Evolutionary conservation across 164 flowering plant genomes (phyloP).

Genomic region (Vitis cinerea): DNA sequence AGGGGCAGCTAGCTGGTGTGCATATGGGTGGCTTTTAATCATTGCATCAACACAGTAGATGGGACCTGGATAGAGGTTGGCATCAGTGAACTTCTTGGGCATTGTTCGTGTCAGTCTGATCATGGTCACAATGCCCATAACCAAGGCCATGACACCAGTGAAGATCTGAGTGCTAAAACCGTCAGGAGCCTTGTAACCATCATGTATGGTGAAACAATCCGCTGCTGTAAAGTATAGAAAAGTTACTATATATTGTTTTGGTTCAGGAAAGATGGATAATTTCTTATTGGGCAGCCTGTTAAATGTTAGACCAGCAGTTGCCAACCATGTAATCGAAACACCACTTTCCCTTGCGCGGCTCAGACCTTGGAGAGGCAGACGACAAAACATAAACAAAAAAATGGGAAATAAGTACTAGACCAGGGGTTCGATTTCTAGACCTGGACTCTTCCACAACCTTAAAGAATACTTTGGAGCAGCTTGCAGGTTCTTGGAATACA

Average conservation of each 20-base stretch:
- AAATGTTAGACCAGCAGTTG: no score
- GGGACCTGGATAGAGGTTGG: conserved; percentile 40
- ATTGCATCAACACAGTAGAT: conserved; percentile 25
- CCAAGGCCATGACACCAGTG: conserved; percentile 45
- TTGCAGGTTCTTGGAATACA: no score
- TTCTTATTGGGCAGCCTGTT: no score
- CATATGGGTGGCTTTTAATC: conserved; percentile 19
- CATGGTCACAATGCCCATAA: conserved; percentile 59
- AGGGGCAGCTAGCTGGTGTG: conserved; percentile 18
- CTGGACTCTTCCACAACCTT: no score
- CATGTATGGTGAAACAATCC: conserved; percentile 23
- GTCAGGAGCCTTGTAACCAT: conserved; percentile 26
- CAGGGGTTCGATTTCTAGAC: no score
- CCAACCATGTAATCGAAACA: no score
- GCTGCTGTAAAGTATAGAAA: conserved; percentile 9
- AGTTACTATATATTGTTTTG: background rate
- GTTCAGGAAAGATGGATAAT: no score
- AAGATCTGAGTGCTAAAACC: conserved; percentile 32
- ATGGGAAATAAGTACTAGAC: no score
- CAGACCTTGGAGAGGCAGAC: no score
- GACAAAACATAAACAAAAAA: no score
- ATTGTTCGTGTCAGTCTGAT: conserved; percentile 45
- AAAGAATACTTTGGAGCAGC: no score
- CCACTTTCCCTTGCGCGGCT: no score
- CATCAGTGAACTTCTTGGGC: conserved; percentile 56